phyloP scores from a whole-genome alignment of 2,329 filamentous ascomycete genomes.

The Cercospora nicotianae region DNA sequence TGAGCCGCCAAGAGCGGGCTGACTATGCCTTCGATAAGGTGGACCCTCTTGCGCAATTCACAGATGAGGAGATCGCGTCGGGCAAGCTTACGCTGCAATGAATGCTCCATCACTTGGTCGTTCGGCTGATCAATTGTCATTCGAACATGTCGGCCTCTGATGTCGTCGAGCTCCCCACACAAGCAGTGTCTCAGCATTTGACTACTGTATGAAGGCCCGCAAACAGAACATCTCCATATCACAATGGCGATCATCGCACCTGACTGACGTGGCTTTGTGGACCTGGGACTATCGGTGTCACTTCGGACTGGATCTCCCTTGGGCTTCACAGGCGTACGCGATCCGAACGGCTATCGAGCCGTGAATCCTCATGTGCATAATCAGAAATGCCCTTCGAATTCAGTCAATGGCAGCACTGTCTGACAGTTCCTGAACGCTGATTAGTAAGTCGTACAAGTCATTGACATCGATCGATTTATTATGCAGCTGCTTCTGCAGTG shows the following conservation, averaged over 20 bases:
- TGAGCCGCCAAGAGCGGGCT: not conserved
- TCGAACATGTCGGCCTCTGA: not conserved
- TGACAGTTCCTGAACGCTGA: not conserved
- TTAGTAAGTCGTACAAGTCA: not conserved
- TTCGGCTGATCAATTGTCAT: not conserved
- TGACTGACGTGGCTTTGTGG: not conserved
- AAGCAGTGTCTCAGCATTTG: not conserved
- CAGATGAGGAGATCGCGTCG: slow-evolving; percentile 1
- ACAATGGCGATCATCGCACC: not conserved
- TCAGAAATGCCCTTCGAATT: not conserved
- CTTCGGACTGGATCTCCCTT: not conserved
- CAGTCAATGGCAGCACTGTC: not conserved
- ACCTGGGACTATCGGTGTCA: not conserved
- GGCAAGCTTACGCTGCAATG: not conserved
- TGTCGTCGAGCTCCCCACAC: not conserved
- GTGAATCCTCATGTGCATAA: not conserved
- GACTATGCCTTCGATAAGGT: not conserved
- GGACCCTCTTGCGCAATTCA: slow-evolving; percentile 2
- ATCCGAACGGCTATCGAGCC: not conserved
- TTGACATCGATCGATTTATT: not conserved
- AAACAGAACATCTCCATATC: not conserved
- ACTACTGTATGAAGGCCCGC: not conserved
- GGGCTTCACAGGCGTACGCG: not conserved
- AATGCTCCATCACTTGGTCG: not conserved
- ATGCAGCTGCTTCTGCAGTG: not conserved